Evolutionary conservation across 768 basidiomycete genomes (phyloP).

Genomic region (Rhodocollybia butyracea): DNA sequence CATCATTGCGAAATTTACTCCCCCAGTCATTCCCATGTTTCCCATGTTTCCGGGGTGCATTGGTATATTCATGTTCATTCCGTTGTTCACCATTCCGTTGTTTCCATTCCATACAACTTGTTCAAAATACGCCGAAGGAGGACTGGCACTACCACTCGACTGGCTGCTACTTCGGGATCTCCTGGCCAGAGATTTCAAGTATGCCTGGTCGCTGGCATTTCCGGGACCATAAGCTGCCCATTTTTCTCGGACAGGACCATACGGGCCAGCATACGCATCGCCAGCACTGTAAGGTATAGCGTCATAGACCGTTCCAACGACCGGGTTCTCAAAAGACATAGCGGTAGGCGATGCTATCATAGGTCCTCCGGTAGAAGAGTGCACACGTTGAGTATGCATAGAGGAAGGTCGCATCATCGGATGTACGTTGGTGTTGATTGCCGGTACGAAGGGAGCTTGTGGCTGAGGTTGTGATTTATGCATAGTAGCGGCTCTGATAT

Average conservation of each 20-base stretch:
- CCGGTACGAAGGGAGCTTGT: constrained; percentile 11
- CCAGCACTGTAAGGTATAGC: not conserved
- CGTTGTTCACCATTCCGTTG: constrained; percentile 6
- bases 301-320: constrained; percentile 27
- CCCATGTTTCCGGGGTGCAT: constrained; percentile 8
- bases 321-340: constrained; percentile 52
- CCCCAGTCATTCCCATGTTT: constrained; percentile 15
- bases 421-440: constrained; percentile 9
- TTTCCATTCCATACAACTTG: constrained; percentile 7
- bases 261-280: constrained; percentile 17
- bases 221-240: constrained; percentile 1
- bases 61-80: constrained; percentile 6
- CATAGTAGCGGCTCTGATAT: not conserved
- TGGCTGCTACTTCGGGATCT: constrained; percentile 24
- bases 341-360: constrained; percentile 42
- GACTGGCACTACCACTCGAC: constrained; percentile 17
- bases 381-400: constrained; percentile 1
- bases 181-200: constrained; percentile 1
- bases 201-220: constrained; percentile 1
- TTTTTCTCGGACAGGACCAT: constrained; percentile 10
- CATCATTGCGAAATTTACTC: constrained; percentile 17
- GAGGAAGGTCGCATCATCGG: constrained; percentile 12
- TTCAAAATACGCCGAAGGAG: not conserved
- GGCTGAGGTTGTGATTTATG: constrained; percentile 12
- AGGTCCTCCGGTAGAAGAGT: constrained; percentile 25